phyloP scores from a whole-genome alignment of 768 basidiomycete genomes.

The Pisolithus microcarpus region DNA sequence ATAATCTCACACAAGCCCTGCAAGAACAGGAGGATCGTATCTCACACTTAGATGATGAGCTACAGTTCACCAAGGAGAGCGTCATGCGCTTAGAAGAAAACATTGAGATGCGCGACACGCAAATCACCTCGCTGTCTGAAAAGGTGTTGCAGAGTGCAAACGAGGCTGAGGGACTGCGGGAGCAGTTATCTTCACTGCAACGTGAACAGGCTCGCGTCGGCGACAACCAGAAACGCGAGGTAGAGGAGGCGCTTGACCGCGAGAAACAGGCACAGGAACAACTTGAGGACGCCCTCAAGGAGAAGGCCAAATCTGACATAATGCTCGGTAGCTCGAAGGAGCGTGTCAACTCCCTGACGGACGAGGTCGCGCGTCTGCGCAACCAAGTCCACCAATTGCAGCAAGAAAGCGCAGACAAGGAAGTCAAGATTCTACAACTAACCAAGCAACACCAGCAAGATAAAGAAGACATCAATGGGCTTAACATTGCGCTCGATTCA shows the following conservation, averaged over 20 bases:
- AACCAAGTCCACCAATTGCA: conserved; percentile 63
- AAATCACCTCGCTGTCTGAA: conserved; percentile 42
- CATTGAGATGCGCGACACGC: conserved; percentile 48
- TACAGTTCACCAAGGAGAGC: conserved; percentile 46
- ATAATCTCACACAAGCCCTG: conserved; percentile 39
- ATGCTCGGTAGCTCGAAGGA: conserved; percentile 44
- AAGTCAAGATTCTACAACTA: conserved; percentile 69
- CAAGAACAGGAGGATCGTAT: conserved; percentile 51
- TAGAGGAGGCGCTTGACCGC: conserved; percentile 12
- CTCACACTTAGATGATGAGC: conserved; percentile 46
- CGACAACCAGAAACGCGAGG: conserved; percentile 39
- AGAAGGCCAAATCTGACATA: conserved; percentile 51
- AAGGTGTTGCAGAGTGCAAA: conserved; percentile 43
- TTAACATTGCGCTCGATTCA: conserved; percentile 88
- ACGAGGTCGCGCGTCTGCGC: conserved; percentile 54
- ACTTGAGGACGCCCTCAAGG: conserved; percentile 43
- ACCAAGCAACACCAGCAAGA: conserved; percentile 58
- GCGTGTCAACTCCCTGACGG: conserved; percentile 41
- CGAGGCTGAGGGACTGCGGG: conserved; percentile 47
- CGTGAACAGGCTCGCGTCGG: conserved; percentile 47
- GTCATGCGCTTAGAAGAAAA: conserved; percentile 51
- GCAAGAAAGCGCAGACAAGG: conserved; percentile 78
- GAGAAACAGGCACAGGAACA: conserved; percentile 18
- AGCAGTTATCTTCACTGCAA: conserved; percentile 46
- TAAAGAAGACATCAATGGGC: conserved; percentile 71